These are phyloP conservation scores for Lycium ferocissimum DNA, from an alignment of 257 asterid species.

Conservation along the genomic window DNA sequence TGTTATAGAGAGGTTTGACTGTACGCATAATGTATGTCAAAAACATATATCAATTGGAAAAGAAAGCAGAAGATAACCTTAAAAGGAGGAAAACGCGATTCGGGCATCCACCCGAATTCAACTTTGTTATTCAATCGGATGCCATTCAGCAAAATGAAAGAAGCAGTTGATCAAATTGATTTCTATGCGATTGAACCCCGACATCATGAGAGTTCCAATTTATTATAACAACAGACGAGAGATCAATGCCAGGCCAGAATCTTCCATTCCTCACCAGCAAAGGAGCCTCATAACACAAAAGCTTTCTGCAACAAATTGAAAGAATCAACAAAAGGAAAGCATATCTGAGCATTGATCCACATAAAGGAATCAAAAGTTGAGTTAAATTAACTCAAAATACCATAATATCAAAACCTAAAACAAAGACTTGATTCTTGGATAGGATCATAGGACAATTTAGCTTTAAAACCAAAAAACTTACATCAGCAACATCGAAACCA, in stretches of 20 bases:
- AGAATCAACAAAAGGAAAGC: background rate
- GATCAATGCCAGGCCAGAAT: slow-evolving; percentile 29
- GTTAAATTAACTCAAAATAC: background rate
- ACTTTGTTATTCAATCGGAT: slow-evolving; percentile 76
- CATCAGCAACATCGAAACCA: no score
- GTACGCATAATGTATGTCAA: background rate
- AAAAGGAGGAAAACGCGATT: slow-evolving; percentile 38
- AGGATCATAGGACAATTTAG: background rate
- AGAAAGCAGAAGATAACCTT: slow-evolving; percentile 47
- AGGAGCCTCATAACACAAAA: background rate
- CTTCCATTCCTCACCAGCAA: slow-evolving; percentile 21
- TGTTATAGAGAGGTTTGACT: no score
- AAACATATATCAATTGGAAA: background rate
- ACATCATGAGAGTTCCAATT: slow-evolving; percentile 52
- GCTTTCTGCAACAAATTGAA: slow-evolving; percentile 25
- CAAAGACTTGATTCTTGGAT: background rate
- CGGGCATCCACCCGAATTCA: slow-evolving; percentile 50
- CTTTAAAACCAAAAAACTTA: background rate
- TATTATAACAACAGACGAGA: slow-evolving; percentile 18
- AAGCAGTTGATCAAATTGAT: slow-evolving; percentile 70
- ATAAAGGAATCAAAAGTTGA: background rate
- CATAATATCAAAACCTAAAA: slow-evolving; percentile 19
- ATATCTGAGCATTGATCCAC: slow-evolving; percentile 11
- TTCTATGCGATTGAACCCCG: slow-evolving; percentile 56
- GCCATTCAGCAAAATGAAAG: slow-evolving; percentile 95